Evolutionary conservation across 2,329 filamentous ascomycete genomes (phyloP).

Genomic region (Aspergillus latus): DNA sequence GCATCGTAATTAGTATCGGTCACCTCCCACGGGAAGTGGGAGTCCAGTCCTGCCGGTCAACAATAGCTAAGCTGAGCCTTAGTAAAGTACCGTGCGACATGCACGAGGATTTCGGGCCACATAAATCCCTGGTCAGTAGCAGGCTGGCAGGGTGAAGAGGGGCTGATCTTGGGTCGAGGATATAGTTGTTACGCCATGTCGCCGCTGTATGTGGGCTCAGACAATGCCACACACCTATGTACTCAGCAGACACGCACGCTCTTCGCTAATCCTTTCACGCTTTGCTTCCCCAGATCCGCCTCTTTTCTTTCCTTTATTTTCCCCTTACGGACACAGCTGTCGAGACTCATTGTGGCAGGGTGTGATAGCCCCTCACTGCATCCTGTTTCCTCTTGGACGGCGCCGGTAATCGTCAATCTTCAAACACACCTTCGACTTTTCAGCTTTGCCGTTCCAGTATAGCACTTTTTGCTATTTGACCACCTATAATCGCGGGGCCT

Average conservation of each 20-base stretch:
- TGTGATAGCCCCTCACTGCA: constrained; percentile 13
- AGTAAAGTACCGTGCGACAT: neutral
- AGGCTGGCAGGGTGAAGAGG: neutral
- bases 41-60: neutral
- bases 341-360: constrained; percentile 17
- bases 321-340: constrained; percentile 14
- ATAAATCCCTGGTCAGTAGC: no score
- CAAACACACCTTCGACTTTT: neutral
- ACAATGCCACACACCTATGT: constrained; percentile 24
- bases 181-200: neutral
- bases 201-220: neutral
- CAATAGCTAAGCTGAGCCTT: neutral
- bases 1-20: neutral
- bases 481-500: neutral
- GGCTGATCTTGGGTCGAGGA: neutral
- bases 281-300: constrained; percentile 32
- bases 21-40: neutral
- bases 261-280: constrained; percentile 26
- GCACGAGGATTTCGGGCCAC: neutral
- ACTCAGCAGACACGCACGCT: constrained; percentile 22
- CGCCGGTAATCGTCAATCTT: neutral
- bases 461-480: constrained; percentile 16
- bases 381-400: neutral
- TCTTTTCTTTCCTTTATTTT: constrained; percentile 17
- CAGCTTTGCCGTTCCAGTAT: neutral